Conservation (phyloP, 192 early-diverging fungal species). For the Paraglomus brasilianum region DNA sequence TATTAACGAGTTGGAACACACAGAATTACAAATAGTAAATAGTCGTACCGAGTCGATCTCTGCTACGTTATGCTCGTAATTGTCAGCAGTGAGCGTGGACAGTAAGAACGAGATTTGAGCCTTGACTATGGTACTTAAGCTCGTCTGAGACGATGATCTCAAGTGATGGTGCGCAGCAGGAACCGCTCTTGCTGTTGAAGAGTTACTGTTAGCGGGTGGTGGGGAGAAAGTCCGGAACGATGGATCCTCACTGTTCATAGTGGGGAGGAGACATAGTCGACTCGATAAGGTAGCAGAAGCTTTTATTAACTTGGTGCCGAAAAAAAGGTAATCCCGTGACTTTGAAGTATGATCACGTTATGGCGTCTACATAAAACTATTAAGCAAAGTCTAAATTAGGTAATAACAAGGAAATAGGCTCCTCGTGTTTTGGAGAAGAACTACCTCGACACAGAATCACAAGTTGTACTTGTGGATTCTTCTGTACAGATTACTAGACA, state of each 20-base stretch:
- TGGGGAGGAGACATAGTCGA: constrained; percentile 49
- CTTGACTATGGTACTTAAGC: constrained; percentile 55
- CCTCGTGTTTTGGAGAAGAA: constrained; percentile 23
- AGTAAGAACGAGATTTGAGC: constrained; percentile 56
- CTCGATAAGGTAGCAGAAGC: no score
- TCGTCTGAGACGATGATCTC: constrained; percentile 45
- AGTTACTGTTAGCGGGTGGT: constrained; percentile 39
- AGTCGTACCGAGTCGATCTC: constrained; percentile 56
- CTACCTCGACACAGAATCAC: not conserved
- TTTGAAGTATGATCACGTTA: no score
- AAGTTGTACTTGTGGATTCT: not conserved
- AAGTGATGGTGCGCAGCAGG: constrained; percentile 46
- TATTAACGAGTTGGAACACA: no score
- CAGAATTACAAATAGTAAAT: no score
- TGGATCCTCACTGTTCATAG: constrained; percentile 59
- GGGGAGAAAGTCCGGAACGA: constrained; percentile 37
- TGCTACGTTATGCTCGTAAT: constrained; percentile 47
- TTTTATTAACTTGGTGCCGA: no score
- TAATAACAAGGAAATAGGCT: no score
- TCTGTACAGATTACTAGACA: no score
- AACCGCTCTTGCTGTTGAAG: constrained; percentile 45
- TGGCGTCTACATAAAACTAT: no score
- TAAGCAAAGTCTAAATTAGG: no score
- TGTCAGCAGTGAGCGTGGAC: constrained; percentile 52
- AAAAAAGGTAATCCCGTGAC: no score